Evolutionary conservation across 805 yeast genomes (phyloP), one percentile per base, ranked within the genome.

Genomic region (Wickerhamomyces tratensis): DNA sequence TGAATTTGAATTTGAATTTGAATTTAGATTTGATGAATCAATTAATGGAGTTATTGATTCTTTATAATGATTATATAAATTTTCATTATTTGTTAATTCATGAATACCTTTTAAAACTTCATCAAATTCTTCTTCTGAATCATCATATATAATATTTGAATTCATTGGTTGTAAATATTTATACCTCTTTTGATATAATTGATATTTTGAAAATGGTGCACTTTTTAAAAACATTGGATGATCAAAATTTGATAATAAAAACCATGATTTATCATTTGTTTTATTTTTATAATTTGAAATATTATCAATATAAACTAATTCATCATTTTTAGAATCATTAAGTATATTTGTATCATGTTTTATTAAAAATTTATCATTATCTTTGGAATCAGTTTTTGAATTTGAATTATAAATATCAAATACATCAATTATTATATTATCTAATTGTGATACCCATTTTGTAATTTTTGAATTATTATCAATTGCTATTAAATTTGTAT

Each of bases 141-240:
- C 31, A 9, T 29, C 31, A 29, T 29, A 2, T 4, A 10, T 34
- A 13, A 34, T 7, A 13, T 14, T 7, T 8, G 20, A 34, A n/a
- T 14, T 34, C 20, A 20, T 20, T 20, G 20, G 20, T 20, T 20
- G 20, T 20, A 20, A 20, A 34, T n/a, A 14, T 25, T 15, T 15
- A 26, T 20, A 20, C n/a, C 11, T 37, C 31, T 20, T 11, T 31
- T 7, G 34, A 12, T 9, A 12, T 12, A 31, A 6, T 31, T 31
- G n/a, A 62, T 82, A 87, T 40, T 73, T 68, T 0, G 96, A 82
- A 2, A 73, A 53, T 0, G 95, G 91, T 0, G 96, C 93, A 7
- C 86, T 75, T 43, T 77, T 76, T 8, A 91, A 87, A 39, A 91
- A 62, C 0, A 94, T 79, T 0, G 96, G 96, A 57, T 82, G 91